These are phyloP conservation scores for Botrytis elliptica DNA, from an alignment of 2,329 filamentous ascomycete species.

Conservation along the genomic window DNA sequence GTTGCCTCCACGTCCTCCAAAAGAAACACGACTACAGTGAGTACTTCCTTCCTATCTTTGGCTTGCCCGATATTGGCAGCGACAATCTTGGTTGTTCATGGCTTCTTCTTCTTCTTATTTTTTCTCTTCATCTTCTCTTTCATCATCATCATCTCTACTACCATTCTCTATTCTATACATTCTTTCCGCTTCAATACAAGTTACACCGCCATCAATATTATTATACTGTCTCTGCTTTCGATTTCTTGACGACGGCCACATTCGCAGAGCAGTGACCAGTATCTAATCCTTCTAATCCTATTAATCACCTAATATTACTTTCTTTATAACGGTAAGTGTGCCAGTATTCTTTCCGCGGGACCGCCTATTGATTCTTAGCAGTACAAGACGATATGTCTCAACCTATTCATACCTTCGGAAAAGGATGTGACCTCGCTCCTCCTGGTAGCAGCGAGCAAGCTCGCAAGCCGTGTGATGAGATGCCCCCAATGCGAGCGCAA, in stretches of 20 bases:
- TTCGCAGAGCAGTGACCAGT: conserved; percentile 28
- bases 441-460: background rate
- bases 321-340: conserved; percentile 11
- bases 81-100: conserved; percentile 19
- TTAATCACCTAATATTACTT: conserved; percentile 12
- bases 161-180: conserved; percentile 19
- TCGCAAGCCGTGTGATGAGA: conserved; percentile 41
- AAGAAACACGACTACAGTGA: conserved; percentile 16
- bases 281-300: conserved; percentile 11
- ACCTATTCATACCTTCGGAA: conserved; percentile 37
- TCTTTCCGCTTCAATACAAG: conserved; percentile 3
- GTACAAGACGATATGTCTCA: conserved; percentile 34
- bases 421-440: conserved; percentile 35
- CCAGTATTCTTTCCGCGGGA: background rate
- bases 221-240: conserved; percentile 12
- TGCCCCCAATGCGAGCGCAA: conserved; percentile 64
- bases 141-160: background rate
- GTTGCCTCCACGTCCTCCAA: conserved; percentile 22
- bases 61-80: conserved; percentile 17
- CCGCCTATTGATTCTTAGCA: background rate
- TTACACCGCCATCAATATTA: conserved; percentile 18
- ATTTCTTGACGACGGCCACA: conserved; percentile 16
- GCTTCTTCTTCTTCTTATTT: conserved; percentile 8
- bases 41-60: conserved; percentile 16
- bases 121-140: background rate